Percentiles rank a stretch among this genome's conserved stretches.
Evolutionary conservation across 108 stramenopile species (phyloP).

Genomic region (Stephanodiscus minutulus): DNA sequence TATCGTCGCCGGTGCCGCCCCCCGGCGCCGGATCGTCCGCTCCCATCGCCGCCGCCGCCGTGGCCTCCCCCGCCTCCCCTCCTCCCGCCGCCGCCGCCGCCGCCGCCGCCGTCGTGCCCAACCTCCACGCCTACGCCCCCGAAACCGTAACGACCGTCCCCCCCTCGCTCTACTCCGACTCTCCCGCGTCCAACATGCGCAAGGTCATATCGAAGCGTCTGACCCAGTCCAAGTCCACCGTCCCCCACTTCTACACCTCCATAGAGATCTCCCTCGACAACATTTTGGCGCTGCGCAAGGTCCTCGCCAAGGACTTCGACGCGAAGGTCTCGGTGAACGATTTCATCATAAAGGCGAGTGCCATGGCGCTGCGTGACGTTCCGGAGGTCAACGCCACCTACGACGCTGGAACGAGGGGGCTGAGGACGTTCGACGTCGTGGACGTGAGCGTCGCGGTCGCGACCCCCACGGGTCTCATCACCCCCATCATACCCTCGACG

Average conservation of each 20-base stretch:
- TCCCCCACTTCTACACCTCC: conserved; percentile 97
- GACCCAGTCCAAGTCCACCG: conserved; percentile 93
- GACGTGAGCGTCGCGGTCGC: conserved; percentile 99
- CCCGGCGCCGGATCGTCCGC: conserved; percentile 30
- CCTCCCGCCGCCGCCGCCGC: conserved; percentile 47
- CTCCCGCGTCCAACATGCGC: conserved; percentile 75
- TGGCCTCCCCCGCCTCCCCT: conserved; percentile 50
- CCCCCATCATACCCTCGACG: conserved; percentile 90
- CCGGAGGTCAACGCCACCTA: conserved; percentile 90
- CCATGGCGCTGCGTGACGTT: conserved; percentile 94
- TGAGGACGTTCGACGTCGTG: conserved; percentile 71
- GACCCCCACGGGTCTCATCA: conserved; percentile 93
- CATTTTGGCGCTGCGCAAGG: conserved; percentile 80
- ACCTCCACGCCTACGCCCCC: conserved; percentile 43
- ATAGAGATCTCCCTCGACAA: conserved; percentile 90
- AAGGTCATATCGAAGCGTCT: conserved; percentile 96
- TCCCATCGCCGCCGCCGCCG: conserved; percentile 32
- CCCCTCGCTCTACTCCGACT: conserved; percentile 41
- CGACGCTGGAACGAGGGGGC: conserved; percentile 47
- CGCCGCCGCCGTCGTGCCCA: conserved; percentile 47
- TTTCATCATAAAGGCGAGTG: conserved; percentile 95
- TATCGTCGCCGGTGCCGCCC: conserved; percentile 28
- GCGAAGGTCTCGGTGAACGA: conserved; percentile 96
- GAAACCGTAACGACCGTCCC: conserved; percentile 54
- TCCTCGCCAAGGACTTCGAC: conserved; percentile 74